A percentile compares a stretch with the other conserved stretches of the same genome.
These are phyloP conservation scores for Bocquillonia castaneifolia DNA, from an alignment of 441 rosid species.

Conservation along the genomic window DNA sequence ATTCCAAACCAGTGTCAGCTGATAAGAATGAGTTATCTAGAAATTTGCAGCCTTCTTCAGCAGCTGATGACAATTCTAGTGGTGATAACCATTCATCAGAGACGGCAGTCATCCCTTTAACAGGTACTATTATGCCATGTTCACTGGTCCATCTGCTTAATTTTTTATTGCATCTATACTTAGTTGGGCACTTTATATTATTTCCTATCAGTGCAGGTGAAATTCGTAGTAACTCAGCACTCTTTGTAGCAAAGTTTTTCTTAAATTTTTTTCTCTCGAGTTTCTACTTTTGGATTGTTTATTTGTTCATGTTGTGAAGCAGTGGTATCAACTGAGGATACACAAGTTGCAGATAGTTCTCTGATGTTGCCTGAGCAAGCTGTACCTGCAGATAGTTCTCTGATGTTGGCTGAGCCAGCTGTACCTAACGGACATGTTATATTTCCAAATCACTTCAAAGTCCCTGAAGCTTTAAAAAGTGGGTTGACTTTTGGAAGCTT, in stretches of 20 bases:
- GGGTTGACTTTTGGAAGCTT: slow-evolving; percentile 89
- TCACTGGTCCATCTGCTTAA: not conserved
- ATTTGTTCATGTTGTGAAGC: slow-evolving; percentile 26
- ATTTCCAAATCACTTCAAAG: slow-evolving; percentile 74
- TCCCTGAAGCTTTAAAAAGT: slow-evolving; percentile 56
- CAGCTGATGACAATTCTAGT: slow-evolving; percentile 23
- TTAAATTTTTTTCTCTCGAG: not conserved
- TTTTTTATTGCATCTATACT: not conserved
- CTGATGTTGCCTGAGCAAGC: slow-evolving; percentile 31
- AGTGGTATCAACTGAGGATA: slow-evolving; percentile 34
- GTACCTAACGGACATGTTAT: slow-evolving; percentile 53
- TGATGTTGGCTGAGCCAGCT: slow-evolving; percentile 31
- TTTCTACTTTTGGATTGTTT: not conserved
- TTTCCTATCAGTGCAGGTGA: not conserved
- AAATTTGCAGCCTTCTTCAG: slow-evolving; percentile 25
- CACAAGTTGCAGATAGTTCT: slow-evolving; percentile 31
- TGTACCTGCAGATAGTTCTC: slow-evolving; percentile 34
- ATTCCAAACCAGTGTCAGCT: slow-evolving; percentile 24
- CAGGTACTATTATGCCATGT: slow-evolving; percentile 25
- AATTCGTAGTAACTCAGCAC: not conserved
- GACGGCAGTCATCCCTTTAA: slow-evolving; percentile 27
- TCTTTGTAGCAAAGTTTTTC: not conserved
- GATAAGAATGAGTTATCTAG: slow-evolving; percentile 32
- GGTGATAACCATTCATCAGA: slow-evolving; percentile 26
- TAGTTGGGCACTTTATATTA: not conserved